Evolutionary conservation across 164 flowering plant genomes (phyloP).

Genomic region (Aristolochia fimbriata): DNA sequence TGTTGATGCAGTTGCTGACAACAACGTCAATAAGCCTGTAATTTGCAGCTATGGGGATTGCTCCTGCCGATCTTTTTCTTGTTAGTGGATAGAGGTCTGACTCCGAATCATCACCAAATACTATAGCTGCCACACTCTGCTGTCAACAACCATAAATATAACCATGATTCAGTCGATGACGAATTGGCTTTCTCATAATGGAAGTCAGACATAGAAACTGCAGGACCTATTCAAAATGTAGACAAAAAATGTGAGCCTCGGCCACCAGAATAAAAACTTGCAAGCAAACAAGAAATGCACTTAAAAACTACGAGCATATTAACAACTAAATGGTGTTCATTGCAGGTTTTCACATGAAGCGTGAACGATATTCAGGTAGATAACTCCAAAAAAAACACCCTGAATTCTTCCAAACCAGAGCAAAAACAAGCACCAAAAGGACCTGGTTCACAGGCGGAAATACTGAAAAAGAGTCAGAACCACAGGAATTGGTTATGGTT

Average conservation of each 20-base stretch:
- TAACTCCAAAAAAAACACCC: background rate
- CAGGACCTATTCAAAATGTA: background rate
- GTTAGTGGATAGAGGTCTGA: slow-evolving; percentile 64
- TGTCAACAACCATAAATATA: background rate
- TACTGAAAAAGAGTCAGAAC: slow-evolving; percentile 12
- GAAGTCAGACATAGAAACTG: too few relatives aligned
- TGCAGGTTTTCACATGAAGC: too few relatives aligned
- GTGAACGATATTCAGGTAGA: background rate
- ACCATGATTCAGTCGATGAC: slow-evolving; percentile 1
- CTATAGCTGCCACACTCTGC: slow-evolving; percentile 71
- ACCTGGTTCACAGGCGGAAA: slow-evolving; percentile 40
- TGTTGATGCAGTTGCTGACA: slow-evolving; percentile 87
- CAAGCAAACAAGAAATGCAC: too few relatives aligned
- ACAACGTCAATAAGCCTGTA: slow-evolving; percentile 75
- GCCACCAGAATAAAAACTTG: too few relatives aligned
- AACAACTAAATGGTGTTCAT: too few relatives aligned
- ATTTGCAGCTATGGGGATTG: slow-evolving; percentile 70
- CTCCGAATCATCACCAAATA: slow-evolving; percentile 64
- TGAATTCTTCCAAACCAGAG: background rate
- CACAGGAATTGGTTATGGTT: slow-evolving; percentile 21
- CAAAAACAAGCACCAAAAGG: background rate
- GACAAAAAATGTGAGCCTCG: background rate
- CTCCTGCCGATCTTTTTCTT: slow-evolving; percentile 61
- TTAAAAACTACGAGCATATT: too few relatives aligned
- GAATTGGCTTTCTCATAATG: too few relatives aligned